Percentiles rank a stretch among this genome's conserved stretches.
phyloP scores from a whole-genome alignment of 2,329 filamentous ascomycete species.

The Dendrostoma leiphaemia region DNA sequence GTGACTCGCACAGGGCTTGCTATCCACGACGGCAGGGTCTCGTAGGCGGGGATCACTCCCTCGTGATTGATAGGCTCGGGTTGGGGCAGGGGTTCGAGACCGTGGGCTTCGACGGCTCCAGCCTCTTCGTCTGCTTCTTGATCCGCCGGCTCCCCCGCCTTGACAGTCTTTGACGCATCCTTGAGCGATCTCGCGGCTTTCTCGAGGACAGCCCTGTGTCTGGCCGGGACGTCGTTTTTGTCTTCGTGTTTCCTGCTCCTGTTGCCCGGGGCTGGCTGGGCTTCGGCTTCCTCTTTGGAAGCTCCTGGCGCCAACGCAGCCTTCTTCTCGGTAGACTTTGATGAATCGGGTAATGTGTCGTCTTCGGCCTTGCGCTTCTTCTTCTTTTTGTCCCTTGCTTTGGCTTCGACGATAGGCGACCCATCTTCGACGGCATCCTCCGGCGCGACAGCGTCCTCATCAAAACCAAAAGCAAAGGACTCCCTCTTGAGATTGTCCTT shows the following conservation, averaged over 20 bases:
- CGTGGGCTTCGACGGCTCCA: conserved; percentile 50
- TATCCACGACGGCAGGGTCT: conserved; percentile 79
- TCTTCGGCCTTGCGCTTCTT: background rate
- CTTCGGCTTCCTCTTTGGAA: background rate
- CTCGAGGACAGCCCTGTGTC: conserved; percentile 31
- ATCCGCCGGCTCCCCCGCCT: conserved; percentile 25
- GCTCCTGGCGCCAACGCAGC: background rate
- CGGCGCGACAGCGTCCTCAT: background rate
- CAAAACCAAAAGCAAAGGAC: conserved; percentile 23
- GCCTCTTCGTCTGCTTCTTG: conserved; percentile 27
- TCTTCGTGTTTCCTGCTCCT: conserved; percentile 26
- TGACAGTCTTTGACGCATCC: conserved; percentile 27
- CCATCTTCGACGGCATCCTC: background rate
- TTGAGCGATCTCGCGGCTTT: conserved; percentile 26
- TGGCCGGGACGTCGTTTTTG: conserved; percentile 22
- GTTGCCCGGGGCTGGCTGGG: background rate
- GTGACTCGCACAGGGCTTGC: conserved; percentile 70
- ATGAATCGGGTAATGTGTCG: too few relatives aligned
- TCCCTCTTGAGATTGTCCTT: conserved; percentile 46
- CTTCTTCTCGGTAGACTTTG: too few relatives aligned
- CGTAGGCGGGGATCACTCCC: conserved; percentile 63
- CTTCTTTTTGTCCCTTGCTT: background rate
- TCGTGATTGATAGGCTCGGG: conserved; percentile 61
- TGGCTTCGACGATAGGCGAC: background rate
- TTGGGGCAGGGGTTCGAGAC: conserved; percentile 79